Evolutionary conservation across 2,329 filamentous ascomycete species (phyloP).

Genomic region (Ambrosiella beaveri): DNA sequence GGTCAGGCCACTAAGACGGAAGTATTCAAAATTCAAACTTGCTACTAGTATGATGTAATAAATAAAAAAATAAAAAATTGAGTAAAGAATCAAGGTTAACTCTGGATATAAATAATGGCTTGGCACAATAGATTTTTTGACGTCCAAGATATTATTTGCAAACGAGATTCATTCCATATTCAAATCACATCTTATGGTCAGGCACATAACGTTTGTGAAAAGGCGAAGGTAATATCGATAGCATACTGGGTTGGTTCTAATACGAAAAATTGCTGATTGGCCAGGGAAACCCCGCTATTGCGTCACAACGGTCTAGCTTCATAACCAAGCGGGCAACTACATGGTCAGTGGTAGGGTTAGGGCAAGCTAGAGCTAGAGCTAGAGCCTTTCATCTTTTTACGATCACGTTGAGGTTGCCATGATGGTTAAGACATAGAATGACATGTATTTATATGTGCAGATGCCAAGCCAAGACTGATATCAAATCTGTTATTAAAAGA

Average conservation of each 20-base stretch:
- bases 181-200: not conserved
- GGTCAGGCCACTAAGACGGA: conserved; percentile 5
- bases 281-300: not conserved
- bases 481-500: not conserved
- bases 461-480: not conserved
- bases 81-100: not conserved
- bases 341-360: too few species aligned
- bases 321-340: too few species aligned
- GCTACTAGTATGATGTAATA: not conserved
- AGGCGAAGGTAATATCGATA: too few species aligned
- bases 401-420: not conserved
- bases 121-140: not conserved
- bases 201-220: not conserved
- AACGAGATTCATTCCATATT: not conserved
- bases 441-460: not conserved
- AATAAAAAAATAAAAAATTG: not conserved
- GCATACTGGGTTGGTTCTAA: not conserved
- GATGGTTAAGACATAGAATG: not conserved
- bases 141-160: not conserved
- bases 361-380: too few species aligned
- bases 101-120: not conserved
- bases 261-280: not conserved
- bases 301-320: too few species aligned
- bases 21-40: not conserved
- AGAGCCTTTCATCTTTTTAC: too few species aligned